Conservation (phyloP, 2,329 filamentous ascomycete genomes). For the Hymenoscyphus linearis region DNA sequence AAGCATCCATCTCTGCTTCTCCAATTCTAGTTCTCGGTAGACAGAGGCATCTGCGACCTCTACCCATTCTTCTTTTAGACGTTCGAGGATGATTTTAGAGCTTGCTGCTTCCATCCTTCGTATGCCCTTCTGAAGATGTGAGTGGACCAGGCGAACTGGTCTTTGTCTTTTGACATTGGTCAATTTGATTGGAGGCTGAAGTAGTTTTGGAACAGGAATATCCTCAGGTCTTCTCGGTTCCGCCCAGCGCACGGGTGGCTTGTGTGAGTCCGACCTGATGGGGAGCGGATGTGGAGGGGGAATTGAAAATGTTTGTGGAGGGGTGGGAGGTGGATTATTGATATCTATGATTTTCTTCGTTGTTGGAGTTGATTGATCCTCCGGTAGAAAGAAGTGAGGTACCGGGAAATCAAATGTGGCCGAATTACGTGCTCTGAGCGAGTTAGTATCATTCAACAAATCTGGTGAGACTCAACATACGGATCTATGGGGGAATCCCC, state of each 20-base stretch:
- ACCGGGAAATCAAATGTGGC: slow-evolving; percentile 24
- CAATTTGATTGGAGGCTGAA: not conserved
- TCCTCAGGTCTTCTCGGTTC: not conserved
- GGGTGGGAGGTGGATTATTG: not conserved
- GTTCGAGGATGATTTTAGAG: slow-evolving; percentile 46
- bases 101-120: slow-evolving; percentile 50
- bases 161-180: not conserved
- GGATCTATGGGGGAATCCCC: slow-evolving; percentile 14
- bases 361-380: not conserved
- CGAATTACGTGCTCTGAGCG: slow-evolving; percentile 7
- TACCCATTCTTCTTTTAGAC: slow-evolving; percentile 48
- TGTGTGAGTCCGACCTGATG: slow-evolving; percentile 17
- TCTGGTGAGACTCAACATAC: slow-evolving; percentile 5
- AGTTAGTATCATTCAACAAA: not conserved
- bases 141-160: slow-evolving; percentile 18
- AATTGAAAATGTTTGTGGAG: not conserved
- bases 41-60: slow-evolving; percentile 41
- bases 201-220: slow-evolving; percentile 3
- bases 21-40: slow-evolving; percentile 46
- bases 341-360: not conserved
- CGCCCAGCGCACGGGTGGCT: slow-evolving; percentile 19
- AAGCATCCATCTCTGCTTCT: slow-evolving; percentile 58
- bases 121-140: slow-evolving; percentile 47
- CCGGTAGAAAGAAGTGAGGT: slow-evolving; percentile 9
- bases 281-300: not conserved